Conservation (phyloP, 139 green algal species). For the Picochlorum sp. region DNA sequence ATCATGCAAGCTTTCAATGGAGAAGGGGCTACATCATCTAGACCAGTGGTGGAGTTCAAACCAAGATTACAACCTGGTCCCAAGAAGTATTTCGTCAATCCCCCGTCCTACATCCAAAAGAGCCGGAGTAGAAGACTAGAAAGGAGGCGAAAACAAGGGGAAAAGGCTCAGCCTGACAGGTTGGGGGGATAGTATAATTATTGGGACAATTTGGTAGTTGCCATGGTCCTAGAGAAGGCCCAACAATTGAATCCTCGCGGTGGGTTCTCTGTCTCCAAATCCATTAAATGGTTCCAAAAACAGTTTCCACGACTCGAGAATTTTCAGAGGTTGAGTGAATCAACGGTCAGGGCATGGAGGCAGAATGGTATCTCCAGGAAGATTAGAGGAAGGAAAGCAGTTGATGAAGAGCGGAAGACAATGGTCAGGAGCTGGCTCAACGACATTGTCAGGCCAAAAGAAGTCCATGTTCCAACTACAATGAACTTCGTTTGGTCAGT, state of each 20-base stretch:
- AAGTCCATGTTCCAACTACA: neutral
- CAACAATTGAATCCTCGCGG: neutral
- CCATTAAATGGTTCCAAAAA: neutral
- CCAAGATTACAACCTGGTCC: conserved; percentile 1
- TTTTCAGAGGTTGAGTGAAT: neutral
- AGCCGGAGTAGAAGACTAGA: neutral
- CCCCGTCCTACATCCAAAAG: neutral
- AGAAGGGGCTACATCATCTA: neutral
- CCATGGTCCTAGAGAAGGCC: neutral
- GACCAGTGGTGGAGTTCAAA: neutral
- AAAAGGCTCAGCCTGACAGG: neutral
- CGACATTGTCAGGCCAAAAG: neutral
- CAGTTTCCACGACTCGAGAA: neutral
- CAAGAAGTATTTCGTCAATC: neutral
- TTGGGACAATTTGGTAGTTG: conserved; percentile 1
- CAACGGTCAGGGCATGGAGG: neutral
- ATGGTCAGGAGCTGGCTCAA: neutral
- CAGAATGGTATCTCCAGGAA: neutral
- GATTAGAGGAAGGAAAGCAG: conserved; percentile 1
- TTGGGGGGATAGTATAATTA: neutral
- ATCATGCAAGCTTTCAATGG: neutral
- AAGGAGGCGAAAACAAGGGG: neutral
- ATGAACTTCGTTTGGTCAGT: neutral
- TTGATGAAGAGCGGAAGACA: neutral
- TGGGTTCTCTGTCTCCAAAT: neutral